Conservation (phyloP, 208 protist species). For the Trichomonas tenax region DNA sequence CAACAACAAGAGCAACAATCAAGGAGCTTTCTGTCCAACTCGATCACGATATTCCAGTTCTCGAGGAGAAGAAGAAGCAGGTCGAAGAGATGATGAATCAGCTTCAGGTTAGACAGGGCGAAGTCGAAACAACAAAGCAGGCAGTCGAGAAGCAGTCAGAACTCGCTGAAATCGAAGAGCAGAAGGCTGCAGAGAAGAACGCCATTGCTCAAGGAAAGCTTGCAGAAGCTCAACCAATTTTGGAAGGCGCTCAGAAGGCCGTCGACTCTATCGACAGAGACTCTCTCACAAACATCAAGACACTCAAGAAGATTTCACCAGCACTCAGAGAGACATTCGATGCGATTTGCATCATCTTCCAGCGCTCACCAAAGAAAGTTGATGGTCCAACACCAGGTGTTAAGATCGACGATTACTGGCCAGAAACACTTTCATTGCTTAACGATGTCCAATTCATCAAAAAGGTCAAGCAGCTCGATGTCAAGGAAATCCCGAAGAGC, state of each 20-base stretch:
- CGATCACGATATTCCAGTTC: not conserved
- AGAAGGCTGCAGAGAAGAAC: not conserved
- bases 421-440: conserved; percentile 38
- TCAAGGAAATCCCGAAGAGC: conserved; percentile 77
- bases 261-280: conserved; percentile 12
- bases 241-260: not conserved
- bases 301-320: not conserved
- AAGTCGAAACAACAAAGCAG: not conserved
- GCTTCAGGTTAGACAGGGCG: not conserved
- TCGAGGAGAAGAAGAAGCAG: not conserved
- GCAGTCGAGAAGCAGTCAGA: not conserved
- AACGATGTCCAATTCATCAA: conserved; percentile 80
- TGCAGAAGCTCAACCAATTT: not conserved
- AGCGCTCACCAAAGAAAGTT: not conserved
- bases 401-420: not conserved
- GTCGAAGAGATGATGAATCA: not conserved
- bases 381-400: not conserved
- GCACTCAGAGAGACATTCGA: not conserved
- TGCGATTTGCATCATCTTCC: conserved; percentile 22
- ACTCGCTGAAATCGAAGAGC: not conserved
- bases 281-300: not conserved
- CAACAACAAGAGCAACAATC: not conserved
- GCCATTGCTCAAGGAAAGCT: not conserved
- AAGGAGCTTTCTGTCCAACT: not conserved
- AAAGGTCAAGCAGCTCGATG: conserved; percentile 79